Evolutionary conservation across 805 yeast genomes (phyloP).

Genomic region (Diddensiella santjacobensis): DNA sequence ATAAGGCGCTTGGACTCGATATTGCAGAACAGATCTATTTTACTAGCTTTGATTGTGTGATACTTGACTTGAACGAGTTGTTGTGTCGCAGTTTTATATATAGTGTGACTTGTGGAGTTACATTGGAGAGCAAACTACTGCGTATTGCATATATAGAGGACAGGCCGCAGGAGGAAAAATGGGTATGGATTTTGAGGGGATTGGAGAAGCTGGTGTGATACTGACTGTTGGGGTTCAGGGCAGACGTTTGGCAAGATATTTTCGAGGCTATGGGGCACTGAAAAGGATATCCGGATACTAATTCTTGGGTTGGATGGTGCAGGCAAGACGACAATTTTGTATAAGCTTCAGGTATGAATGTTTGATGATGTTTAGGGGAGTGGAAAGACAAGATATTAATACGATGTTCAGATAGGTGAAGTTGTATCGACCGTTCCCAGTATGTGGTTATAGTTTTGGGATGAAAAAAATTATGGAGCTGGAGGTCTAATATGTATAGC

Average conservation of each 20-base stretch:
- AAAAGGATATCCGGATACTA: slow-evolving; percentile 83
- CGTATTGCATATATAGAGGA: neutral
- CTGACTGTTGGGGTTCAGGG: too few relatives aligned
- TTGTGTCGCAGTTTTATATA: too few relatives aligned
- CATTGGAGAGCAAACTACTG: too few relatives aligned
- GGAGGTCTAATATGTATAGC: slow-evolving; percentile 43
- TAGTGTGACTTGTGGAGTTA: too few relatives aligned
- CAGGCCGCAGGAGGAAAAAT: neutral
- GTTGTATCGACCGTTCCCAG: slow-evolving; percentile 70
- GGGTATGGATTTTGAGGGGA: too few relatives aligned
- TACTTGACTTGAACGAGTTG: too few relatives aligned
- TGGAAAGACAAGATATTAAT: too few relatives aligned
- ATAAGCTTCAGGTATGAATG: slow-evolving; percentile 68
- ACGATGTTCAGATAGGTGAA: slow-evolving; percentile 61
- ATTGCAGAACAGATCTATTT: too few relatives aligned
- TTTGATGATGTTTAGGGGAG: too few relatives aligned
- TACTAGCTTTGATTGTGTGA: too few relatives aligned
- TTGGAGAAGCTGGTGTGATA: too few relatives aligned
- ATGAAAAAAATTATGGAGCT: neutral
- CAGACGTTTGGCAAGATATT: slow-evolving; percentile 85
- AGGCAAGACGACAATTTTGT: slow-evolving; percentile 92
- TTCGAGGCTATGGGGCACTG: slow-evolving; percentile 81
- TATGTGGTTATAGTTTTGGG: slow-evolving; percentile 11
- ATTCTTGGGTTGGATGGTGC: slow-evolving; percentile 95
- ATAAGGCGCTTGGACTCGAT: too few relatives aligned